Evolutionary conservation across 768 basidiomycete species (phyloP).

Genomic region (Nevesoporus exiguus): DNA sequence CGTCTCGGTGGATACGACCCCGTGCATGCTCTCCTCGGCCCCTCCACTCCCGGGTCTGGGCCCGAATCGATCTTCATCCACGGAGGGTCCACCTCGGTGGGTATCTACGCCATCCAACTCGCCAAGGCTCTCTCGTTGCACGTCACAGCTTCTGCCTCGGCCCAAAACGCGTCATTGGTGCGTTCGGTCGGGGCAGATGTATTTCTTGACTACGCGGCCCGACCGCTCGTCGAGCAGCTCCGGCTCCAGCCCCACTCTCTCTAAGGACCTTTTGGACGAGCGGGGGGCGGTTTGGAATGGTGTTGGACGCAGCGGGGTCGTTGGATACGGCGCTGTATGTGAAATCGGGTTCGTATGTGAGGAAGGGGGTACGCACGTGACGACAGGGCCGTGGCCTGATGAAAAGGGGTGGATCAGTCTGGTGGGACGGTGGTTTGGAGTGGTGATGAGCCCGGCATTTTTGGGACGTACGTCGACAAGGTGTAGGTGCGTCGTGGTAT

Average conservation of each 20-base stretch:
- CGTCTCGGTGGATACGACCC: constrained; percentile 48
- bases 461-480: constrained; percentile 50
- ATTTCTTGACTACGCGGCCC: constrained; percentile 62
- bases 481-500: constrained; percentile 39
- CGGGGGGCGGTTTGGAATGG: constrained; percentile 51
- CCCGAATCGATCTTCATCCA: constrained; percentile 62
- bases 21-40: background rate
- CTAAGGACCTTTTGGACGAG: constrained; percentile 41
- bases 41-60: background rate
- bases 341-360: constrained; percentile 49
- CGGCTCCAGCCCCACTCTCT: too few relatives aligned
- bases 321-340: constrained; percentile 48
- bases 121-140: constrained; percentile 61
- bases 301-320: constrained; percentile 58
- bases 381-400: constrained; percentile 46
- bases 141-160: constrained; percentile 59
- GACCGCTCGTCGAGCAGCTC: constrained; percentile 49
- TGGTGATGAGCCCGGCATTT: constrained; percentile 38
- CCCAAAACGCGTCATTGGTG: constrained; percentile 56
- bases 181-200: constrained; percentile 61
- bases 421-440: background rate
- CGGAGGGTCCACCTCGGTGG: constrained; percentile 68
- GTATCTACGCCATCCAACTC: constrained; percentile 67
- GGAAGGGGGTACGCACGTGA: constrained; percentile 50
- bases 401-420: constrained; percentile 17